These are phyloP conservation scores for Tylopilus vinaceipallidus DNA, from an alignment of 768 basidiomycete species.

Conservation along the genomic window DNA sequence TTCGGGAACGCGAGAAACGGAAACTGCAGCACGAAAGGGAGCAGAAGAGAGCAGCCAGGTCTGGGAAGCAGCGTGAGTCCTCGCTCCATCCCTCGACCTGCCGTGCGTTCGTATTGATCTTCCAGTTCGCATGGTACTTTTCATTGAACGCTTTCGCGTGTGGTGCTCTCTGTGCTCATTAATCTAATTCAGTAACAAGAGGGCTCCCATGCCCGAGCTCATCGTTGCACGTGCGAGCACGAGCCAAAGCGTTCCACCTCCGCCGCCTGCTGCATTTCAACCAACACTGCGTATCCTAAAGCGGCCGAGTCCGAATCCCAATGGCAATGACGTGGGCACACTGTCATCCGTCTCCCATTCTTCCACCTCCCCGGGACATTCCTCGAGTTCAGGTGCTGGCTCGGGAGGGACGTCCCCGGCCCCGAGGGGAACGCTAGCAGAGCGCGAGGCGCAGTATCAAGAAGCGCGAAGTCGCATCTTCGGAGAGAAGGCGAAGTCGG, in stretches of 20 bases:
- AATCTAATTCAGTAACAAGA: constrained; percentile 47
- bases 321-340: not conserved
- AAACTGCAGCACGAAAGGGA: not conserved
- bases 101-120: constrained; percentile 10
- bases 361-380: constrained; percentile 12
- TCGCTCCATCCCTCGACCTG: not conserved
- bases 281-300: constrained; percentile 70
- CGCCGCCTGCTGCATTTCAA: constrained; percentile 56
- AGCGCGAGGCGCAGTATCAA: constrained; percentile 71
- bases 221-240: constrained; percentile 43
- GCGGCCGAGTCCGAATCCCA: constrained; percentile 44
- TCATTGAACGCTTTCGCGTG: not conserved
- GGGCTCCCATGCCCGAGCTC: constrained; percentile 66
- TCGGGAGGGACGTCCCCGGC: constrained; percentile 15
- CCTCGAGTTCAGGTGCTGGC: not conserved
- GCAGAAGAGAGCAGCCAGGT: constrained; percentile 43
- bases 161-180: not conserved
- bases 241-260: constrained; percentile 41
- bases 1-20: not conserved
- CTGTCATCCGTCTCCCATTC: constrained; percentile 7
- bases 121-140: constrained; percentile 5
- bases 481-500: constrained; percentile 30
- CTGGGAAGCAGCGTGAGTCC: constrained; percentile 71
- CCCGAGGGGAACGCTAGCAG: constrained; percentile 42
- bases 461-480: constrained; percentile 76